Evolutionary conservation across 2,329 filamentous ascomycete species (phyloP).

Genomic region (Beauveria varroae): DNA sequence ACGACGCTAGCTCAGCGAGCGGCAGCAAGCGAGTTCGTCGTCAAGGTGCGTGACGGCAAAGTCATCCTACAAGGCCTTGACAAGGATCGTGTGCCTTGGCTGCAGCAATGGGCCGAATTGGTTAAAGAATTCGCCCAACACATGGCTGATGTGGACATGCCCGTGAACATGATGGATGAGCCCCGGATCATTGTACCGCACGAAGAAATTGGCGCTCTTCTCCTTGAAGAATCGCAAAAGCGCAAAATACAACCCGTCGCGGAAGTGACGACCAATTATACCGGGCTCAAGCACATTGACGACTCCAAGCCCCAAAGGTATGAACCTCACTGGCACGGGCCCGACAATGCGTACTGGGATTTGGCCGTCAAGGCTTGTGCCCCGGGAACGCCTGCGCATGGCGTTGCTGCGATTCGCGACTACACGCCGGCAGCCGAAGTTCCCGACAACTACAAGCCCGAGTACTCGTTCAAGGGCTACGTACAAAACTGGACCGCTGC

Average conservation of each 20-base stretch:
- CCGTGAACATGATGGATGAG: slow-evolving; percentile 58
- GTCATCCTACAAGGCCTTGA: slow-evolving; percentile 33
- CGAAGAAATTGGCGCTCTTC: slow-evolving; percentile 44
- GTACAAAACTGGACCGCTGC: slow-evolving; percentile 51
- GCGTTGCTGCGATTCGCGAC: slow-evolving; percentile 25
- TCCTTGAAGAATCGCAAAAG: slow-evolving; percentile 38
- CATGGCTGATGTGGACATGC: slow-evolving; percentile 59
- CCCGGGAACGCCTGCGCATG: slow-evolving; percentile 42
- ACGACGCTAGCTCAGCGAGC: slow-evolving; percentile 31
- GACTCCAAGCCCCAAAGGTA: slow-evolving; percentile 26
- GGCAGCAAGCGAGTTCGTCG: slow-evolving; percentile 36
- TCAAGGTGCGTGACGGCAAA: slow-evolving; percentile 39
- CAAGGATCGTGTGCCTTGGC: slow-evolving; percentile 34
- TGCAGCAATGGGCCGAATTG: slow-evolving; percentile 40
- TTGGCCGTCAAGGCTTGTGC: slow-evolving; percentile 49
- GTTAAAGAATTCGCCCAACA: slow-evolving; percentile 43
- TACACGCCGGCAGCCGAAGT: slow-evolving; percentile 25
- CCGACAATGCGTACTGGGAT: slow-evolving; percentile 50
- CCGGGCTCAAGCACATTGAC: slow-evolving; percentile 32
- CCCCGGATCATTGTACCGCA: slow-evolving; percentile 53
- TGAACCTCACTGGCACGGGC: slow-evolving; percentile 40
- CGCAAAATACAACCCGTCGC: slow-evolving; percentile 35
- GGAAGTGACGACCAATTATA: slow-evolving; percentile 36
- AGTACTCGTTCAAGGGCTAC: slow-evolving; percentile 38
- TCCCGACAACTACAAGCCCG: slow-evolving; percentile 26